Base-by-base conservation (phyloP, 371 early-diverging fungal genomes). In the Vittaforma corneae region DNA sequence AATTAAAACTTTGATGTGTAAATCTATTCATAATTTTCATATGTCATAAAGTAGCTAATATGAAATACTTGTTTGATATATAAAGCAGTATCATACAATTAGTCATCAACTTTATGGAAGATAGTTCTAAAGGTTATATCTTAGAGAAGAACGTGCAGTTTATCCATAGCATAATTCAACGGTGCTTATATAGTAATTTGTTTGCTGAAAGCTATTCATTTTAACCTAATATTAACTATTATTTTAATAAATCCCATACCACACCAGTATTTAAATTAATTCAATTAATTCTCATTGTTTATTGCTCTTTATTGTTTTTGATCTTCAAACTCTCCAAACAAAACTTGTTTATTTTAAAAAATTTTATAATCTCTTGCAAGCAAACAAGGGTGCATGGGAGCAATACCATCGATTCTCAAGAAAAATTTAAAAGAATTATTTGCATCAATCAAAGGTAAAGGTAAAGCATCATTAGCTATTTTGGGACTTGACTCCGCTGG, bases 401-500 rank as follows among this genome's bases (percentile, higher is more conserved):
- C 11, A 11, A 40, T 40, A 11, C 40, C 11, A 18, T 40, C 40
- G 11, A 11, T 40, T 18, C 18, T 40, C 40, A 40, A 40, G 18
- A 20, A 48, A 48, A 48, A 20, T 6, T 6, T 48, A 9, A 48
- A n/a, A 20, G 11, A 48, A 6, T 6, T 48, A 20, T 48, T 48
- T 11, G 50, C n/a, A 26, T 9, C 20, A 6, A 6, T 71, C 33
- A 32, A 45, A 16, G 46, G 57, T 26, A 33, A 45, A 9, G 52
- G 30, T 11, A 30, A 58, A 34, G 47, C 68, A n/a, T 72, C 76
- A 9, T 65, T 81, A 26, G 52, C 74, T 4, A 85, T 85, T 84
- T 81, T 85, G 37, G 86, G 87, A 63, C 72, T 87, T 35, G 87
- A 87, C 75, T 83, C 82, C 42, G 85, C 85, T 40, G 86, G 87